A percentile compares a stretch with the other conserved stretches of the same genome.
These are phyloP conservation scores for Xerocomellus intermedius DNA, from an alignment of 768 basidiomycete species.

Conservation along the genomic window DNA sequence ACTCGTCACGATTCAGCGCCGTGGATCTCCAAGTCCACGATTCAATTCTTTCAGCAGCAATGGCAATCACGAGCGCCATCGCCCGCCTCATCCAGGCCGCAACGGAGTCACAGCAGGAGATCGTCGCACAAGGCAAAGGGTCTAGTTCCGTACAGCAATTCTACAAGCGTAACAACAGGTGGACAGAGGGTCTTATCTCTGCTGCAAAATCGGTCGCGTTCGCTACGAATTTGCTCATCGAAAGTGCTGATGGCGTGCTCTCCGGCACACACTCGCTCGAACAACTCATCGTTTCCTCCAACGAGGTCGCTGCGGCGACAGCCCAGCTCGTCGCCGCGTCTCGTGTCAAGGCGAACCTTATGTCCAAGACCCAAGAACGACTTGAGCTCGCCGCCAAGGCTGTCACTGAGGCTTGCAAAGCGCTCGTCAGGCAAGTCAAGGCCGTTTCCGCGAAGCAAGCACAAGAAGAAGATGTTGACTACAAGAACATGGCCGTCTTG, in stretches of 20 bases:
- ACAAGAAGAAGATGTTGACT: constrained; percentile 76
- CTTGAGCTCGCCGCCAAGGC: constrained; percentile 96
- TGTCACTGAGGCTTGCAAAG: constrained; percentile 96
- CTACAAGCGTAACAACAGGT: constrained; percentile 99
- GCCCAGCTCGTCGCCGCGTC: constrained; percentile 98
- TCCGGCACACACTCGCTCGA: constrained; percentile 96
- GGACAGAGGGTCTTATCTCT: constrained; percentile 98
- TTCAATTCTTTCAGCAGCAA: constrained; percentile 88
- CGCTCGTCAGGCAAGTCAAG: constrained; percentile 95
- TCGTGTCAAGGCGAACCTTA: constrained; percentile 95
- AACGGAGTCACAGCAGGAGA: constrained; percentile 97
- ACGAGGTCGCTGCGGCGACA: constrained; percentile 95
- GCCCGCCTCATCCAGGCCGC: constrained; percentile 93
- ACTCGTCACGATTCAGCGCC: constrained; percentile 82
- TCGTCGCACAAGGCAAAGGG: constrained; percentile 92
- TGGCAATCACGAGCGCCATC: constrained; percentile 96
- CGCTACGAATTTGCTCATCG: constrained; percentile 92
- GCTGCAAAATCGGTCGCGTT: constrained; percentile 98
- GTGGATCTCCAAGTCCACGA: constrained; percentile 97
- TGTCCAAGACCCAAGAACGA: constrained; percentile 97
- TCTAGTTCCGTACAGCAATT: constrained; percentile 92
- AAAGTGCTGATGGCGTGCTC: constrained; percentile 95
- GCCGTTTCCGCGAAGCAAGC: constrained; percentile 83
- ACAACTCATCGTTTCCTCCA: constrained; percentile 99
- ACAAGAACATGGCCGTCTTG: constrained; percentile 87